A percentile compares a stretch with the other conserved stretches of the same genome.
phyloP scores from a whole-genome alignment of 768 basidiomycete species.

The Cystobasidium ongulense region DNA sequence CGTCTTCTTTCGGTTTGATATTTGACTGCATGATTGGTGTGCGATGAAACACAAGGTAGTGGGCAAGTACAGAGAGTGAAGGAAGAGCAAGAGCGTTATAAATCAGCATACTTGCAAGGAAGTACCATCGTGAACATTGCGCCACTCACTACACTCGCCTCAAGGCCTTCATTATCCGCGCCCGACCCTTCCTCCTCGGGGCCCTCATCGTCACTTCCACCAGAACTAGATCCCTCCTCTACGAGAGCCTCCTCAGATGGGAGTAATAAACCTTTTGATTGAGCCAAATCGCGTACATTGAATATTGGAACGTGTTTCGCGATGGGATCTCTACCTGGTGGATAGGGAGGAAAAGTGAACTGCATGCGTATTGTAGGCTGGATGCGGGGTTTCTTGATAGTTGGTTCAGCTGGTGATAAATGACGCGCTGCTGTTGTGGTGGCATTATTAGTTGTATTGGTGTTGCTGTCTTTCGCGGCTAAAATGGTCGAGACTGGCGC shows the following conservation, averaged over 20 bases:
- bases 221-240: not conserved
- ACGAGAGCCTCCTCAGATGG: not conserved
- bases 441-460: not conserved
- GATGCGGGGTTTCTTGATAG: not conserved
- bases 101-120: not conserved
- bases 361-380: constrained; percentile 31
- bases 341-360: constrained; percentile 12
- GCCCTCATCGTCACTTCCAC: constrained; percentile 21
- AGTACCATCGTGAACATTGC: not conserved
- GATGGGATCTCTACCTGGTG: not conserved
- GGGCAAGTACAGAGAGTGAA: not conserved
- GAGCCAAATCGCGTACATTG: constrained; percentile 20
- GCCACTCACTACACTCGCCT: constrained; percentile 2
- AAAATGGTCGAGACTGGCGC: not conserved
- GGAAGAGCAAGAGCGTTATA: not conserved
- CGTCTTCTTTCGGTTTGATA: not conserved
- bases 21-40: not conserved
- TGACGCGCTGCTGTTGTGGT: not conserved
- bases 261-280: constrained; percentile 5
- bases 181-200: not conserved
- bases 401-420: not conserved
- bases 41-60: not conserved
- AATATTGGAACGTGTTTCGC: constrained; percentile 28
- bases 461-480: not conserved
- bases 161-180: constrained; percentile 1